These are phyloP conservation scores for Lepiota brunneoincarnata DNA, from an alignment of 768 basidiomycete species.

Conservation along the genomic window DNA sequence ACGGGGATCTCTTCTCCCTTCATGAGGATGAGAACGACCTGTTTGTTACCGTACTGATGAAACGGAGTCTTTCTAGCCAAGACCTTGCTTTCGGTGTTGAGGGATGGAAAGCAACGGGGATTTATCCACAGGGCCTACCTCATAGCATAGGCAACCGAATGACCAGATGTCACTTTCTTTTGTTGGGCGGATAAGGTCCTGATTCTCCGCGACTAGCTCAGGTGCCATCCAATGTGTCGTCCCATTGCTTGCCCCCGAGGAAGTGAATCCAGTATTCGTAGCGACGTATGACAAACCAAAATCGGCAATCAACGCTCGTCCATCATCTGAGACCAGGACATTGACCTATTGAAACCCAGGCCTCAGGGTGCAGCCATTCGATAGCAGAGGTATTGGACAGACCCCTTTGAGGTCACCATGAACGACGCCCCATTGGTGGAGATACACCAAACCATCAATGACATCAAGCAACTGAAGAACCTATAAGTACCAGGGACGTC, in stretches of 20 bases:
- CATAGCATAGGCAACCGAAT: slow-evolving; percentile 8
- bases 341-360: background rate
- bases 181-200: background rate
- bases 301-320: slow-evolving; percentile 2
- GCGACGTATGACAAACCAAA: slow-evolving; percentile 1
- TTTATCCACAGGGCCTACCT: background rate
- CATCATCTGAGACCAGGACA: background rate
- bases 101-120: background rate
- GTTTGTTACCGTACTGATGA: background rate
- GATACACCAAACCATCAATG: background rate
- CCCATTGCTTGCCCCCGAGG: background rate
- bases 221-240: slow-evolving; percentile 4
- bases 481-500: background rate
- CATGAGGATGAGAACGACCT: background rate
- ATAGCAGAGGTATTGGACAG: background rate
- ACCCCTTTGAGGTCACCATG: slow-evolving; percentile 8
- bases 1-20: background rate
- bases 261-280: background rate
- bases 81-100: background rate
- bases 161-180: slow-evolving; percentile 7
- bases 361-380: background rate
- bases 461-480: background rate
- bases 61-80: background rate
- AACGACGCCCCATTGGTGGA: background rate
- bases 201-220: background rate